phyloP scores from a whole-genome alignment of 148 eudicot genomes.

The Salicornia ramosissima region DNA sequence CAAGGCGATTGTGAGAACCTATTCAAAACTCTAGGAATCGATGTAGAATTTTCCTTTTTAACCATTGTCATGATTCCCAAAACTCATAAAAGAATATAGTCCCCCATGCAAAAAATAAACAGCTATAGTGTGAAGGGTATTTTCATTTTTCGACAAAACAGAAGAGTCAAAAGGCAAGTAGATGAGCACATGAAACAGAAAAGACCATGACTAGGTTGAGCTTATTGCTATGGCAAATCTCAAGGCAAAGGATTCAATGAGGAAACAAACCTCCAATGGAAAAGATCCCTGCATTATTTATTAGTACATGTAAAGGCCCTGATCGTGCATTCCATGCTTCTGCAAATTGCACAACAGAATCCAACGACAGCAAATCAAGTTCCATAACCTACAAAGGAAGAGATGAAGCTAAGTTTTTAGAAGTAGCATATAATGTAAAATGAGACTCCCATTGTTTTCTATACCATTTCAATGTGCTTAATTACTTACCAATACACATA shows the following conservation, averaged over 20 bases:
- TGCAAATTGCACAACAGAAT: conserved; percentile 77
- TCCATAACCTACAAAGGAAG: conserved; percentile 67
- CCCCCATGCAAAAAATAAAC: not conserved
- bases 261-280: conserved; percentile 73
- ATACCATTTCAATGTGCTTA: not conserved
- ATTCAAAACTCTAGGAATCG: not conserved
- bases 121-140: not conserved
- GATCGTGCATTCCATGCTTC: conserved; percentile 90
- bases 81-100: not conserved
- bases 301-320: conserved; percentile 77
- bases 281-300: conserved; percentile 97
- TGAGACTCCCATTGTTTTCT: not conserved
- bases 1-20: no score
- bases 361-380: conserved; percentile 83
- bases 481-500: not conserved
- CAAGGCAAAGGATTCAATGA: conserved; percentile 10
- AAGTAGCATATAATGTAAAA: not conserved
- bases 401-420: not conserved
- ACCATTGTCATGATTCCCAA: not conserved
- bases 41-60: not conserved
- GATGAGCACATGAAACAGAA: not conserved
- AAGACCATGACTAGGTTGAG: not conserved
- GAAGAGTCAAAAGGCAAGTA: not conserved
- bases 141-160: not conserved
- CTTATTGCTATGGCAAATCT: not conserved